Percentiles rank a stretch among this genome's conserved stretches.
phyloP scores from a whole-genome alignment of 805 yeast species.

The Ogataea wickerhamii region DNA sequence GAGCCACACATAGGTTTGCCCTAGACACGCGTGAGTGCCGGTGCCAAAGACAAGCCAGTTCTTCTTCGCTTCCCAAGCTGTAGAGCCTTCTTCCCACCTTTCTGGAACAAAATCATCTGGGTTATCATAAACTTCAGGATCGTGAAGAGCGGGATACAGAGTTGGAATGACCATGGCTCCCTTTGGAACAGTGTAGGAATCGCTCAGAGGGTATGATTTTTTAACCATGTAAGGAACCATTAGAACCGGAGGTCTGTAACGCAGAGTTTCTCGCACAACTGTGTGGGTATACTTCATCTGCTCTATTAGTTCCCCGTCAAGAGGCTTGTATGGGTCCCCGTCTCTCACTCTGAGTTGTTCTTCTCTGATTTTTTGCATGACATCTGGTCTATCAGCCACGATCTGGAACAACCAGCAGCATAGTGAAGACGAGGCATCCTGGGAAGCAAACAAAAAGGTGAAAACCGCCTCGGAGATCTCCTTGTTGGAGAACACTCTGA shows the following conservation, averaged over 20 bases:
- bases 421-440: slow-evolving; percentile 95
- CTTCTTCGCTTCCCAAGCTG: slow-evolving; percentile 71
- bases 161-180: slow-evolving; percentile 98
- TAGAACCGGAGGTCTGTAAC: slow-evolving; percentile 95
- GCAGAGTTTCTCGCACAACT: slow-evolving; percentile 89
- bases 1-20: slow-evolving; percentile 90
- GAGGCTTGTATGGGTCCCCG: slow-evolving; percentile 61
- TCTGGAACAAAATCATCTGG: slow-evolving; percentile 96
- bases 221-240: slow-evolving; percentile 98
- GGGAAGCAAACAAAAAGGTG: slow-evolving; percentile 95
- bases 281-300: slow-evolving; percentile 82
- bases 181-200: slow-evolving; percentile 87
- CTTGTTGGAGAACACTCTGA: slow-evolving; percentile 81
- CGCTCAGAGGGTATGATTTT: slow-evolving; percentile 77
- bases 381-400: slow-evolving; percentile 93
- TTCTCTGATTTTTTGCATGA: slow-evolving; percentile 78
- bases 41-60: slow-evolving; percentile 97
- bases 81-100: slow-evolving; percentile 83
- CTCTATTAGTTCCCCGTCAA: slow-evolving; percentile 73
- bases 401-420: slow-evolving; percentile 98
- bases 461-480: slow-evolving; percentile 96
- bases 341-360: slow-evolving; percentile 84
- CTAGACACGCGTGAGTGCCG: slow-evolving; percentile 95
- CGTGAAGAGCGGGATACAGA: slow-evolving; percentile 92
- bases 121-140: slow-evolving; percentile 91